Conservation (phyloP, 306 rosid species). For the Corylus heterophylla region DNA sequence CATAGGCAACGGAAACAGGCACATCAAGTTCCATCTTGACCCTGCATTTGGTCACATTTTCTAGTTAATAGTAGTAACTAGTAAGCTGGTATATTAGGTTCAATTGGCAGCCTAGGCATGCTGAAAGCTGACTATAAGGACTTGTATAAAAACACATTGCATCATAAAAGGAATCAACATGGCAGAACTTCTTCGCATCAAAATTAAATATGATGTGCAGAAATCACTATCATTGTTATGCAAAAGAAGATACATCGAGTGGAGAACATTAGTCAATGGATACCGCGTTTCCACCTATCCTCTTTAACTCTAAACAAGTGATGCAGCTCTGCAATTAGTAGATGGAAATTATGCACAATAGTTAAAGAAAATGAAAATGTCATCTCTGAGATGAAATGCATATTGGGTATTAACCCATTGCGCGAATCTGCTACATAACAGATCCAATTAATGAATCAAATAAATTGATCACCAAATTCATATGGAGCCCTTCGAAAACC, state of each 20-base stretch:
- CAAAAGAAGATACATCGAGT: background rate
- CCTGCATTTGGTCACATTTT: slow-evolving; percentile 60
- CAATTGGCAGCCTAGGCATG: slow-evolving; percentile 4
- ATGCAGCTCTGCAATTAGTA: background rate
- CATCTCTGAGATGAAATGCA: background rate
- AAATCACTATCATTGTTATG: background rate
- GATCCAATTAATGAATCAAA: background rate
- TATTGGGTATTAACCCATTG: background rate
- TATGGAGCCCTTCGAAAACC: background rate
- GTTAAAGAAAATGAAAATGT: background rate
- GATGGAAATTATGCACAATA: background rate
- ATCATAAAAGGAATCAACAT: background rate
- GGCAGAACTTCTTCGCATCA: slow-evolving; percentile 5
- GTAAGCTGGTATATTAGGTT: background rate
- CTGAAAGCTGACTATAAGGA: slow-evolving; percentile 1
- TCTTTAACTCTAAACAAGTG: background rate
- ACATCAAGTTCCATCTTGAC: slow-evolving; percentile 84
- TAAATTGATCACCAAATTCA: background rate
- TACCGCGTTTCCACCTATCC: background rate
- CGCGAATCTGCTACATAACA: background rate
- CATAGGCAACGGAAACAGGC: slow-evolving; percentile 73
- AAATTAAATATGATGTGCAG: background rate
- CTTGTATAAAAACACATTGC: slow-evolving; percentile 3
- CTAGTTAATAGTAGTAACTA: slow-evolving; percentile 15
- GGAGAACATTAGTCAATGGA: background rate